Conservation (phyloP, 1,284 basidiomycete genomes). For the Ceratobasidium sp. region DNA sequence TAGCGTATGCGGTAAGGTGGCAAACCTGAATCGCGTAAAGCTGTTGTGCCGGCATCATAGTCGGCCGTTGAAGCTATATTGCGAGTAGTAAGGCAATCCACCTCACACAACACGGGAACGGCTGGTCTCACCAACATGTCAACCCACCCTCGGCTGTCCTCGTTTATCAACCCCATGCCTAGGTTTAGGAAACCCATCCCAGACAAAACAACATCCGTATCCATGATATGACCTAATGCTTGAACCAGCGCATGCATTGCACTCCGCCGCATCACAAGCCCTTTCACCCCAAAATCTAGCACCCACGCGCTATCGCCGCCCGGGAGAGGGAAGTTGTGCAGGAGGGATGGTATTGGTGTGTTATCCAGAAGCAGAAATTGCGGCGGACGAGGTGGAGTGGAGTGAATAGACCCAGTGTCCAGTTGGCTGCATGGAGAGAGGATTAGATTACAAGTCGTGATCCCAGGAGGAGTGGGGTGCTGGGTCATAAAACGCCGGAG, state of each 20-base stretch:
- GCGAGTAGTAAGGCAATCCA: not conserved
- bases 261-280: constrained; percentile 34
- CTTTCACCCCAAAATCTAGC: constrained; percentile 31
- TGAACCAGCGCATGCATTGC: constrained; percentile 37
- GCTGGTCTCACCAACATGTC: constrained; percentile 26
- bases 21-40: constrained; percentile 29
- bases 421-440: constrained; percentile 57
- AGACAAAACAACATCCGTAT: constrained; percentile 6
- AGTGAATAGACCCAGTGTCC: not conserved
- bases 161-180: constrained; percentile 29
- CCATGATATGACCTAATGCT: constrained; percentile 22
- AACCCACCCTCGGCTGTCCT: constrained; percentile 31
- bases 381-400: constrained; percentile 21
- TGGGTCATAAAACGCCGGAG: constrained; percentile 62
- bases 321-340: constrained; percentile 11
- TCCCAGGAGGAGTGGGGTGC: constrained; percentile 58
- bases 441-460: constrained; percentile 67
- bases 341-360: constrained; percentile 1
- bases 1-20: not conserved
- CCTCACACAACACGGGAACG: not conserved
- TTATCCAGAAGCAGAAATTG: constrained; percentile 18
- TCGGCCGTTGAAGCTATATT: not conserved
- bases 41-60: not conserved
- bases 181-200: constrained; percentile 34
- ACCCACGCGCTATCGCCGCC: constrained; percentile 24